Evolutionary conservation across 2,329 filamentous ascomycete species (phyloP).

Genomic region (Calonectria henricotiae): DNA sequence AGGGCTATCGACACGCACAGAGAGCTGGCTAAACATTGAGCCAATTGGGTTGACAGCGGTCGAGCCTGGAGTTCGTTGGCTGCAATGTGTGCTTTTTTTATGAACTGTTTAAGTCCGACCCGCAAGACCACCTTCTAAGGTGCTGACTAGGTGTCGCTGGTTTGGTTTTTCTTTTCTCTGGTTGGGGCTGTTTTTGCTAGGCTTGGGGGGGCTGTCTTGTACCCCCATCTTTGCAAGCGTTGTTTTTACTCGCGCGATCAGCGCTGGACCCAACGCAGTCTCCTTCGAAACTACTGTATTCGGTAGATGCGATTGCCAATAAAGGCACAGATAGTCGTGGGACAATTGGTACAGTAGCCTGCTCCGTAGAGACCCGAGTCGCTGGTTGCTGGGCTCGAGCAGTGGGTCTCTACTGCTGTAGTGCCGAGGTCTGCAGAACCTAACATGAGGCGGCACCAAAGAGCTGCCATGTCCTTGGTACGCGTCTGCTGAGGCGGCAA

Average conservation of each 20-base stretch:
- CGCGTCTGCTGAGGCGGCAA: constrained; percentile 17
- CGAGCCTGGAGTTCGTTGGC: constrained; percentile 14
- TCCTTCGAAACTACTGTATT: constrained; percentile 1
- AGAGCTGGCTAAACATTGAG: neutral
- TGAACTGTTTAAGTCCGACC: constrained; percentile 34
- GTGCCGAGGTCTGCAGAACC: constrained; percentile 14
- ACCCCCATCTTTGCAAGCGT: neutral
- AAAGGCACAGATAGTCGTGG: neutral
- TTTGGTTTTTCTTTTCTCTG: neutral
- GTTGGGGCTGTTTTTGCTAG: neutral
- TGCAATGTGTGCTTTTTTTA: constrained; percentile 9
- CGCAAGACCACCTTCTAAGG: constrained; percentile 31
- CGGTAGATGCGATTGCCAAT: constrained; percentile 6
- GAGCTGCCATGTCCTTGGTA: constrained; percentile 5
- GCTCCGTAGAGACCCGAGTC: constrained; percentile 23
- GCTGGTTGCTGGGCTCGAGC: constrained; percentile 34
- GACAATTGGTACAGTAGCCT: constrained; percentile 3
- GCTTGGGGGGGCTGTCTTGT: neutral
- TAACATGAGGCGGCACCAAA: constrained; percentile 8
- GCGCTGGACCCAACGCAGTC: neutral
- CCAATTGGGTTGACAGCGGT: constrained; percentile 8
- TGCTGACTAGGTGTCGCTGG: constrained; percentile 11
- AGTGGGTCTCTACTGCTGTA: constrained; percentile 24
- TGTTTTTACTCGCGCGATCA: constrained; percentile 4
- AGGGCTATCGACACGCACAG: neutral